Base-by-base conservation (phyloP, 768 basidiomycete species). In the Coprinopsis cinerea region DNA sequence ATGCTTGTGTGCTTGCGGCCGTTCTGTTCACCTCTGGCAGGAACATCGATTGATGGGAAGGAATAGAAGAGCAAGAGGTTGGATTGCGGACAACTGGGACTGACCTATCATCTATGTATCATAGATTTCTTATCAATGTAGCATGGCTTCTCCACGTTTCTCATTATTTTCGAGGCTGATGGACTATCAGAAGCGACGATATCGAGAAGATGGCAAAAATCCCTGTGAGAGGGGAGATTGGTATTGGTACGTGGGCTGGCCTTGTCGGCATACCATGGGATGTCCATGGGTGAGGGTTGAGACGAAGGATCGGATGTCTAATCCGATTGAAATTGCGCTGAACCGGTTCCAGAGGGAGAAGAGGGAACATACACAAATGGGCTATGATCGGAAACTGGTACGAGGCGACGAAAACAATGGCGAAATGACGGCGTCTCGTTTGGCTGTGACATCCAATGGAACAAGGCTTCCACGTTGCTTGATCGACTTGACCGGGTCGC, bases 21-120 rank as follows among this genome's bases (percentile, higher is more conserved):
- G 27, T 47, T 4, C 45, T 52, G 23, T 52, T 52, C 45, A 42
- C n/a, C 25, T 52, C 51, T 25, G 51, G 51, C 13, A 34, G 51
- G 30, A 52, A 32, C 17, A 14, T 52, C 27, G 51, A 52, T 41
- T 52, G 44, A 43, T 28, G 35, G 25, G 17, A n/a, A 48, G n/a
- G 36, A 18, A 13, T 17, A 15, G 47, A n/a, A 34, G 10, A 34
- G 22, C 14, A 15, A 24, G 15, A 17, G 10, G 44, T 40, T 40
- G 18, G 37, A 40, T 34, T 34, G 9, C n/a, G 30, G 30, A 34
- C 30, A 34, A 9, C n/a, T 34, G 30, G 30, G 9, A 34, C n/a
- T 34, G n/a, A 34, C 9, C 9, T 34, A 9, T n/a, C 9, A 39
- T 17, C 37, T 14, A 7, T 39, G 37, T 39, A 39, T 39, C 37